Conservation (phyloP, 1,284 basidiomycete species). For the Peniophora sp. region DNA sequence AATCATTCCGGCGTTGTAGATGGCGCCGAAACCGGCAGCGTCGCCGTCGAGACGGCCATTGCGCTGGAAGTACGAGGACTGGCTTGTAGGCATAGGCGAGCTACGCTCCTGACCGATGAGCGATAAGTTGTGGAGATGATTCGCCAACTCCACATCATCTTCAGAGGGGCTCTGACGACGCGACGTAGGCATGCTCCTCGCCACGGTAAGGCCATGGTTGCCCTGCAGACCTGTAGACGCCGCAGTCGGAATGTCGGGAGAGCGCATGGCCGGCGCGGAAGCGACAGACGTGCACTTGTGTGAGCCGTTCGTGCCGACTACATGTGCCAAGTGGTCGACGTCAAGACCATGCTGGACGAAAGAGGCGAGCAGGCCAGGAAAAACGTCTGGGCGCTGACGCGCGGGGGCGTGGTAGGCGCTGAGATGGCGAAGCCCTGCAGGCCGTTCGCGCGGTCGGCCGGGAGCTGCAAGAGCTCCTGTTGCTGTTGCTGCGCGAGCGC, state of each 20-base stretch:
- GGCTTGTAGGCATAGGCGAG: slow-evolving; percentile 38
- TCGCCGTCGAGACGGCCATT: slow-evolving; percentile 43
- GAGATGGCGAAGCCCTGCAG: slow-evolving; percentile 59
- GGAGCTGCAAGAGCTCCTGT: slow-evolving; percentile 70
- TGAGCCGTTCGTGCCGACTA: slow-evolving; percentile 51
- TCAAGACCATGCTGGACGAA: slow-evolving; percentile 46
- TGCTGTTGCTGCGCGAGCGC: slow-evolving; percentile 87
- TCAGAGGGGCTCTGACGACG: slow-evolving; percentile 75
- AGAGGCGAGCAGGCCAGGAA: slow-evolving; percentile 30
- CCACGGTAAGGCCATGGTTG: slow-evolving; percentile 52
- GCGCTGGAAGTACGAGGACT: slow-evolving; percentile 33
- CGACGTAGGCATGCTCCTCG: slow-evolving; percentile 84
- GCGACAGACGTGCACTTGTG: slow-evolving; percentile 82
- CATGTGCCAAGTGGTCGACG: slow-evolving; percentile 50
- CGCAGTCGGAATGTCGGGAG: slow-evolving; percentile 50
- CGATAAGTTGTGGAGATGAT: slow-evolving; percentile 61
- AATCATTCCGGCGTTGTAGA: slow-evolving; percentile 77
- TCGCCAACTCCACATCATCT: slow-evolving; percentile 72
- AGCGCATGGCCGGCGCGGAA: slow-evolving; percentile 71
- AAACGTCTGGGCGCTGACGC: slow-evolving; percentile 54
- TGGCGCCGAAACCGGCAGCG: slow-evolving; percentile 44
- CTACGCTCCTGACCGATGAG: slow-evolving; percentile 52
- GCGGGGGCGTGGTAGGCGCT: slow-evolving; percentile 75
- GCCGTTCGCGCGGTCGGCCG: slow-evolving; percentile 51
- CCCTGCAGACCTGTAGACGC: slow-evolving; percentile 16